Conservation (phyloP, 352 stramenopile genomes). For the Nothophytophthora sp. region DNA sequence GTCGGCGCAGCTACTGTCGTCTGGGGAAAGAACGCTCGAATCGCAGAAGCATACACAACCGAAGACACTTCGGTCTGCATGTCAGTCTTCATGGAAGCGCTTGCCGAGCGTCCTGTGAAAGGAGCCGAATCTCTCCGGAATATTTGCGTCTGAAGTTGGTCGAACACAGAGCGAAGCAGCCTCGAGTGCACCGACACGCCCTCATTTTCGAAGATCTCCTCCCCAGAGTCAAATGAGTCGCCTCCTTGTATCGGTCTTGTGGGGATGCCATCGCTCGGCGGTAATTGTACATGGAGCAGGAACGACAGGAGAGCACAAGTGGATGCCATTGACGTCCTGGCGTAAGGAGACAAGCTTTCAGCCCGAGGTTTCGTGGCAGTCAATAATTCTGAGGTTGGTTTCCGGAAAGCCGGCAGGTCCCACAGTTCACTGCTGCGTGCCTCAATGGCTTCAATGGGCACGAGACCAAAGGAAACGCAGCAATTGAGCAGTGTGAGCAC, state of each 20-base stretch:
- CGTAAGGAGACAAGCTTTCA: conserved; percentile 26
- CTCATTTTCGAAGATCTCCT: conserved; percentile 13
- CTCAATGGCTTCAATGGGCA: conserved; percentile 36
- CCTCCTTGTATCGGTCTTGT: conserved; percentile 1
- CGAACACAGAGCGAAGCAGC: conserved; percentile 37
- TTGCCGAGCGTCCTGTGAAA: conserved; percentile 8
- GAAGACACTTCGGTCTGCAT: conserved; percentile 36
- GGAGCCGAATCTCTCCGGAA: conserved; percentile 14
- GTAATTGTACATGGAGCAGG: conserved; percentile 33
- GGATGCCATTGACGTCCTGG: conserved; percentile 35
- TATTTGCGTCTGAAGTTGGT: conserved; percentile 35
- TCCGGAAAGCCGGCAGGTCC: conserved; percentile 50
- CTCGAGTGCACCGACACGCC: conserved; percentile 21
- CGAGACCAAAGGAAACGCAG: conserved; percentile 41
- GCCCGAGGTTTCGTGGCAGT: conserved; percentile 10
- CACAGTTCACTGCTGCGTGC: conserved; percentile 32
- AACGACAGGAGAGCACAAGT: conserved; percentile 30
- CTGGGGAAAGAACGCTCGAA: conserved; percentile 40
- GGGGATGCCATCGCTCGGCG: neutral
- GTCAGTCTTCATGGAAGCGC: conserved; percentile 30
- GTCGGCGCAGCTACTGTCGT: neutral
- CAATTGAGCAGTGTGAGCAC: conserved; percentile 53
- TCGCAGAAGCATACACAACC: conserved; percentile 33
- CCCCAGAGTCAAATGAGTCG: neutral
- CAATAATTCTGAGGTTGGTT: conserved; percentile 17